Evolutionary conservation across 495 filamentous ascomycete species (phyloP), one percentile per base, ranked within the genome.

Genomic region (Neurospora pannonica): DNA sequence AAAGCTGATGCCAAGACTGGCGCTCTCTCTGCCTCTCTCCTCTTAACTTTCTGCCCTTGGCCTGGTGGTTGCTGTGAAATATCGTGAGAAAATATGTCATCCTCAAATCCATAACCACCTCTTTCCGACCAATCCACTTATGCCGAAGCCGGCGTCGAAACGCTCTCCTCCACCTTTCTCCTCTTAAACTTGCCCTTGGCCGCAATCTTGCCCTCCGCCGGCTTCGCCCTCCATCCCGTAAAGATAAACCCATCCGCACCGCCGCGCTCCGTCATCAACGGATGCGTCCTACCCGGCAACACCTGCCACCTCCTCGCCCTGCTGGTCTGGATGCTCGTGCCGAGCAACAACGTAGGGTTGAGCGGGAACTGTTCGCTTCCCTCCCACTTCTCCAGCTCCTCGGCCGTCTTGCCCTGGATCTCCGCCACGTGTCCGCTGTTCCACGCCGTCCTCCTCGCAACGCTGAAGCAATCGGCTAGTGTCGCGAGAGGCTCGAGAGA

Each of bases 171-270:
- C 70, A 88, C 85, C 82, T 87, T 91, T 72, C 87, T 87, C 80
- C 88, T 87, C 77, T 91, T 91, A 46, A 84, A 86, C 76, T 91
- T 93, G 0, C 96, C 96, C 71, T 92, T 90, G 19, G 95, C 97
- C 76, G 92, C 90, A 36, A 97, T 90, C 77, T 86, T 91, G 9
- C 92, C 92, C 75, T 92, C 86, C 0, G 91, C 89, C 3, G 97
- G 96, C 42, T 94, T 81, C 9, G 96, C 95, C 74, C 90, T 89
- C 75, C 91, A 92, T 7, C 85, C 97, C 74, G 92, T 93, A 78
- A 98, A 96, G 24, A 99, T 82, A 81, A 92, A 98, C 5, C 96
- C 96, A 82, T 98, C 94, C 0, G 94, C 89, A 1, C 96, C 95
- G 37, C 96, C 96, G 28, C 89, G 87, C 70, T 89, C 88, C 60